Percentiles rank a stretch among this genome's conserved stretches.
These are phyloP conservation scores for Zygosaccharomyces pseudobailii DNA, from an alignment of 1,139 yeast species.

Conservation along the genomic window DNA sequence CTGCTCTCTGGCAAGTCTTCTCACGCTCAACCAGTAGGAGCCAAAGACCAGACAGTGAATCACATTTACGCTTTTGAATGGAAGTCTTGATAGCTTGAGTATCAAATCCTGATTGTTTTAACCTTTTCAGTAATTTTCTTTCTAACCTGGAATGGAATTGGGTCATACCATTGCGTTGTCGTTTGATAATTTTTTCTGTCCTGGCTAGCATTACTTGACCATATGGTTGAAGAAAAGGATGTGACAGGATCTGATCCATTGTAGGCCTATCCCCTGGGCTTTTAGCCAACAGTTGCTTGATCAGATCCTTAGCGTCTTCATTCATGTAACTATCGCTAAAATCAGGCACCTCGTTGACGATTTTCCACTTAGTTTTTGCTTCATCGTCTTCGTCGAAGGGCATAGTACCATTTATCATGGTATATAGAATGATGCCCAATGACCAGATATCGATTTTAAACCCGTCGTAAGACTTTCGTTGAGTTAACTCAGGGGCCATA, in stretches of 20 bases:
- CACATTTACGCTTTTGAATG: constrained; percentile 60
- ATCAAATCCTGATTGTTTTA: constrained; percentile 65
- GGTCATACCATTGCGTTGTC: constrained; percentile 35
- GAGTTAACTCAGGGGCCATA: constrained; percentile 87
- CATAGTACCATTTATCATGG: constrained; percentile 80
- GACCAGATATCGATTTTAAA: constrained; percentile 89
- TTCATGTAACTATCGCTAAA: constrained; percentile 39
- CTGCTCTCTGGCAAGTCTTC: constrained; percentile 43
- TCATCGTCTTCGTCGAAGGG: constrained; percentile 87
- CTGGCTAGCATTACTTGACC: constrained; percentile 44
- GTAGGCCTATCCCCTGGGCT: constrained; percentile 64
- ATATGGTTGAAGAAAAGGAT: constrained; percentile 54
- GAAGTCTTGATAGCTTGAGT: constrained; percentile 57
- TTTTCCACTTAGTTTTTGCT: constrained; percentile 52
- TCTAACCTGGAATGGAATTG: constrained; percentile 61
- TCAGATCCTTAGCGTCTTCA: constrained; percentile 45
- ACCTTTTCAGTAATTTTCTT: constrained; percentile 55
- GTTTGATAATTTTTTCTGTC: constrained; percentile 41
- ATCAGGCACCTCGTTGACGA: constrained; percentile 61
- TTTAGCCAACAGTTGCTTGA: constrained; percentile 56
- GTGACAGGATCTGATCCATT: constrained; percentile 53
- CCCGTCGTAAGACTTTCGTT: constrained; percentile 69
- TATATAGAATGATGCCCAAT: constrained; percentile 85
- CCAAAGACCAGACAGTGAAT: constrained; percentile 82
- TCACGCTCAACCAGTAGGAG: constrained; percentile 67